These are phyloP conservation scores for Spathaspora sp. DNA, from an alignment of 805 yeast genomes.

Conservation along the genomic window DNA sequence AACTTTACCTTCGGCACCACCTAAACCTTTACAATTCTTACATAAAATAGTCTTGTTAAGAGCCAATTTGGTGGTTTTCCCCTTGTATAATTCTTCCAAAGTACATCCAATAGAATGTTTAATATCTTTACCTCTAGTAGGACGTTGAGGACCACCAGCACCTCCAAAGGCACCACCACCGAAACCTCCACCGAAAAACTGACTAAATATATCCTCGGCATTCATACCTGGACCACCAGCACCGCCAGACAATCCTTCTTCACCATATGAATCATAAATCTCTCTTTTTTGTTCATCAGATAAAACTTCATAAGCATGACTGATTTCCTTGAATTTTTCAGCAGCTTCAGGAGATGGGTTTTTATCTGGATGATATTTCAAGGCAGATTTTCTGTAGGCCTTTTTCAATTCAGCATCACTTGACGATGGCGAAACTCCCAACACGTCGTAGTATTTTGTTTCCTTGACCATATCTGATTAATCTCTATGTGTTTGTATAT, in stretches of 20 bases:
- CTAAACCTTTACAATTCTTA: constrained; percentile 86
- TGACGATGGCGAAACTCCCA: constrained; percentile 71
- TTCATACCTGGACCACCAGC: constrained; percentile 61
- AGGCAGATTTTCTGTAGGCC: constrained; percentile 78
- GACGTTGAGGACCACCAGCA: constrained; percentile 65
- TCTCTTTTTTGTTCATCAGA: constrained; percentile 87
- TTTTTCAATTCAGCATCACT: constrained; percentile 70
- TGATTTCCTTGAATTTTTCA: constrained; percentile 89
- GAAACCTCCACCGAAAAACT: constrained; percentile 72
- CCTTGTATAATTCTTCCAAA: constrained; percentile 90
- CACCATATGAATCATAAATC: constrained; percentile 84
- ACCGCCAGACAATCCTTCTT: constrained; percentile 83
- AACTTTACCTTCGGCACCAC: constrained; percentile 91
- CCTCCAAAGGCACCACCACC: constrained; percentile 43
- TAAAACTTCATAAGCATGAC: constrained; percentile 84
- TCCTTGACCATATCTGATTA: constrained; percentile 59
- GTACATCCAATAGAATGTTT: constrained; percentile 83
- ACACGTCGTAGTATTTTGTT: constrained; percentile 68
- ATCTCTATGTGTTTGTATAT: background rate
- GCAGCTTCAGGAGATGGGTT: constrained; percentile 86
- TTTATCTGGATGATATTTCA: constrained; percentile 82
- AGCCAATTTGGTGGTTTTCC: constrained; percentile 91
- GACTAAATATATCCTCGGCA: constrained; percentile 74
- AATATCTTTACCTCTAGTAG: constrained; percentile 86
- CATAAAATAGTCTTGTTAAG: constrained; percentile 89